A percentile compares a stretch with the other conserved stretches of the same genome.
Conservation (phyloP, 192 early-diverging fungal species). For the Backusella circina region DNA sequence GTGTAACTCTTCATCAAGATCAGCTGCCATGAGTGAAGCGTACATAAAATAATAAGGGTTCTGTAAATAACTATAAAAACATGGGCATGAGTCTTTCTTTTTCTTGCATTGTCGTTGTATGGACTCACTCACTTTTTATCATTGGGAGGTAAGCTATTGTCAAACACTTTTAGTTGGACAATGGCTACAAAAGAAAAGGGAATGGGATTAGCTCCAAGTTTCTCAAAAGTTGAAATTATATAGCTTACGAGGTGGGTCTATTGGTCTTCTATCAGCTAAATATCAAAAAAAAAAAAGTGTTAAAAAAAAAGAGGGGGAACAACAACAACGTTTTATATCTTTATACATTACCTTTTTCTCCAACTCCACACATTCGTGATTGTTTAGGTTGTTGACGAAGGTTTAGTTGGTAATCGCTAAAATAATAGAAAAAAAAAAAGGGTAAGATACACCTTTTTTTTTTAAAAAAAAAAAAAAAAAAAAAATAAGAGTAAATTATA, state of each 20-base stretch:
- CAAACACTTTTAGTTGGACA: conserved; percentile 49
- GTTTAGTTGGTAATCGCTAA: conserved; percentile 53
- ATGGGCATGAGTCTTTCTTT: not conserved
- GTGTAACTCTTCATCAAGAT: conserved; percentile 82
- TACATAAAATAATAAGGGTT: conserved; percentile 99
- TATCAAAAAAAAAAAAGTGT: not conserved
- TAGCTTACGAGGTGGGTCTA: conserved; percentile 67
- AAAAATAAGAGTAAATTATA: not conserved
- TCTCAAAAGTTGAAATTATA: not conserved
- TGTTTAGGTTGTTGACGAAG: conserved; percentile 90
- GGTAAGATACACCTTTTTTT: conserved; percentile 6
- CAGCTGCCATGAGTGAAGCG: conserved; percentile 82
- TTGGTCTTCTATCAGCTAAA: conserved; percentile 71
- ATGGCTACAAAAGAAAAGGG: conserved; percentile 39
- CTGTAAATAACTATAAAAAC: conserved; percentile 43
- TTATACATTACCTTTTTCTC: conserved; percentile 74
- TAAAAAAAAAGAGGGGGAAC: not conserved
- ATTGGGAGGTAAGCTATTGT: conserved; percentile 6
- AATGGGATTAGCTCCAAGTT: no score
- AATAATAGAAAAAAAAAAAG: not conserved
- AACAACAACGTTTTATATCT: not conserved
- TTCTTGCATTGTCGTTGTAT: not conserved
- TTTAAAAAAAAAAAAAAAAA: not conserved
- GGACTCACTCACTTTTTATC: conserved; percentile 28
- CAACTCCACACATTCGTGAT: conserved; percentile 92